Evolutionary conservation across 129 eudicot species (phyloP).

Genomic region (Flaveria bidentis): DNA sequence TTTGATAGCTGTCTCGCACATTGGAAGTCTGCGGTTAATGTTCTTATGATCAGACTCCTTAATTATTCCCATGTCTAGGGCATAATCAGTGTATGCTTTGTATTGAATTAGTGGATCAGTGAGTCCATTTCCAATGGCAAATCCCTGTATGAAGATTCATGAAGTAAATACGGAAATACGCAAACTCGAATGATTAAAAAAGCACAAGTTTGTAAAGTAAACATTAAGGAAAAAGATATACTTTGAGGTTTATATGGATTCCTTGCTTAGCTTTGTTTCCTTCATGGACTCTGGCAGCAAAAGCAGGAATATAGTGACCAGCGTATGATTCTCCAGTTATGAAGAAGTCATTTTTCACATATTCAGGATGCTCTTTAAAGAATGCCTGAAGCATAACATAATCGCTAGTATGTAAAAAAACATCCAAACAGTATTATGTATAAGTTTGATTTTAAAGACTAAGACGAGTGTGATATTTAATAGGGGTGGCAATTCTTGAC

Average conservation of each 20-base stretch:
- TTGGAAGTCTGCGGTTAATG: conserved; percentile 70
- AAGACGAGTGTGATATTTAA: background rate
- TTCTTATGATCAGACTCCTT: conserved; percentile 55
- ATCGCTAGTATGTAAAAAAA: background rate
- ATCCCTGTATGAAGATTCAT: conserved; percentile 61
- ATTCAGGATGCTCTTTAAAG: conserved; percentile 80
- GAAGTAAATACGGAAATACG: conserved; percentile 16
- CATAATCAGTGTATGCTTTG: conserved; percentile 89
- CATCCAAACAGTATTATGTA: background rate
- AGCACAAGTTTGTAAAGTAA: background rate
- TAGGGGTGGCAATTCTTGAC: background rate
- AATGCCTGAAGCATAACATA: conserved; percentile 56
- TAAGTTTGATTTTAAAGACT: background rate
- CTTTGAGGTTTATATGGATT: conserved; percentile 76
- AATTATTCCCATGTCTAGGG: conserved; percentile 74
- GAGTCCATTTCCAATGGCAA: conserved; percentile 98
- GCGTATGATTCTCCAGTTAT: conserved; percentile 97
- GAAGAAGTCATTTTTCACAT: conserved; percentile 69
- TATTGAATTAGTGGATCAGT: conserved; percentile 93
- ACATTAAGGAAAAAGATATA: conserved; percentile 18
- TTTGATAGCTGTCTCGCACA: conserved; percentile 78
- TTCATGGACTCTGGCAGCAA: conserved; percentile 82
- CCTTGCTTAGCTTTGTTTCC: conserved; percentile 93
- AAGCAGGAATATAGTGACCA: conserved; percentile 94
- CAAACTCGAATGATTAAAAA: background rate